Percentiles rank a stretch among this genome's conserved stretches.
These are phyloP conservation scores for Exophiala viscosa DNA, from an alignment of 2,329 filamentous ascomycete species.

Conservation along the genomic window DNA sequence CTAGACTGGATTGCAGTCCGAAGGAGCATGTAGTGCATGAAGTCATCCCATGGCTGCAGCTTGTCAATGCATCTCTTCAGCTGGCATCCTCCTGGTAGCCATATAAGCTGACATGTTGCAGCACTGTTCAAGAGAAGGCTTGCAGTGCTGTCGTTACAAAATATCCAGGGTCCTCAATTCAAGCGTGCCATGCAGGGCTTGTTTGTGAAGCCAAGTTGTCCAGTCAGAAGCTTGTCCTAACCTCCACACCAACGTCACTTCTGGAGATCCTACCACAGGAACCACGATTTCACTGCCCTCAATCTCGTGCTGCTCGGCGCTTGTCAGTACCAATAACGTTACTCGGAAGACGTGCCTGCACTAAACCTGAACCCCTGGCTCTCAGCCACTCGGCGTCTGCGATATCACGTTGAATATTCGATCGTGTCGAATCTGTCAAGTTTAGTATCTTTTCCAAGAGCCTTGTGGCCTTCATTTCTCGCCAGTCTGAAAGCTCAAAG, in stretches of 20 bases:
- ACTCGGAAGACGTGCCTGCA: conserved; percentile 1
- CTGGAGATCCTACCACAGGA: background rate
- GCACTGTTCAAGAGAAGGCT: too few relatives aligned
- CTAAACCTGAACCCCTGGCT: background rate
- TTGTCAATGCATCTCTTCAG: too few relatives aligned
- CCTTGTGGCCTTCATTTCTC: background rate
- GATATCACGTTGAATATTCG: background rate
- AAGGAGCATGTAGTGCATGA: too few relatives aligned
- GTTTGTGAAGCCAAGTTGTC: conserved; percentile 3
- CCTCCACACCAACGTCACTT: conserved; percentile 7
- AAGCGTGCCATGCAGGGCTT: conserved; percentile 2
- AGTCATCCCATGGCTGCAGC: too few relatives aligned
- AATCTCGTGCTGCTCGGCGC: background rate
- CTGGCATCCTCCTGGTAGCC: too few relatives aligned
- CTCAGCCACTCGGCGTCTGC: background rate
- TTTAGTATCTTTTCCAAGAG: background rate
- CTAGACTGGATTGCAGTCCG: too few relatives aligned
- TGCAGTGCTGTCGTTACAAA: too few relatives aligned
- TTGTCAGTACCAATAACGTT: background rate
- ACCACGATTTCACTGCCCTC: background rate
- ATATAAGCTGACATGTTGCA: background rate
- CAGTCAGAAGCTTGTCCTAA: conserved; percentile 1
- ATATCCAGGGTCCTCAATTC: background rate
- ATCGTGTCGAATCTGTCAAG: background rate
- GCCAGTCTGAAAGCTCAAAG: background rate